Conservation (phyloP, 345 rosid genomes). For the Eucalyptus grandis region DNA sequence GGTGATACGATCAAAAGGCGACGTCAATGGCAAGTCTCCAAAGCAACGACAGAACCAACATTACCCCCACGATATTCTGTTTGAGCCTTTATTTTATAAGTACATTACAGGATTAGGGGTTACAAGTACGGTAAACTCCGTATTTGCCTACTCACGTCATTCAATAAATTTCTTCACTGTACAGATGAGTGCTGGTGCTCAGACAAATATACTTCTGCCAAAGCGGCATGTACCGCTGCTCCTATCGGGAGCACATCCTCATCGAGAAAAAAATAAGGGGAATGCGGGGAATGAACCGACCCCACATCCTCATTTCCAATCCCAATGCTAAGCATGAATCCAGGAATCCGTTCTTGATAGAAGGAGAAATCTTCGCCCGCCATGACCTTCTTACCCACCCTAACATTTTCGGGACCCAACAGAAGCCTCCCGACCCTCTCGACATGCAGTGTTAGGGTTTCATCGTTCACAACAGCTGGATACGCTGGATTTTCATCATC, state of each 20-base stretch:
- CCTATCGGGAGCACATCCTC: conserved; percentile 77
- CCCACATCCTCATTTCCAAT: conserved; percentile 58
- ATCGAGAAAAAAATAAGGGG: conserved; percentile 67
- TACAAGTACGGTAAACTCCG: background rate
- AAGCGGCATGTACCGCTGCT: conserved; percentile 57
- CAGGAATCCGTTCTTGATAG: conserved; percentile 68
- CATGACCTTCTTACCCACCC: conserved; percentile 30
- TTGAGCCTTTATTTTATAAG: background rate
- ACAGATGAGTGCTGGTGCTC: conserved; percentile 24
- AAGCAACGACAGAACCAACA: background rate
- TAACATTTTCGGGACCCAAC: conserved; percentile 51
- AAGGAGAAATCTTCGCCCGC: conserved; percentile 87
- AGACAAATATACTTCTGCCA: conserved; percentile 48
- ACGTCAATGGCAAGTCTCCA: background rate
- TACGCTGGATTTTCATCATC: conserved; percentile 30
- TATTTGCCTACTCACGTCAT: background rate
- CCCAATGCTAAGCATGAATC: conserved; percentile 57
- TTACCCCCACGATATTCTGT: background rate
- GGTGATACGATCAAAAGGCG: background rate
- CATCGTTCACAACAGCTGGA: conserved; percentile 66
- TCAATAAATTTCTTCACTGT: background rate
- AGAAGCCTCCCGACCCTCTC: conserved; percentile 34
- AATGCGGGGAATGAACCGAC: conserved; percentile 52
- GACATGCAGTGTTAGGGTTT: conserved; percentile 32
- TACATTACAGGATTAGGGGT: background rate